Base-by-base conservation (phyloP, 345 rosid genomes). In the Camelina neglecta region DNA sequence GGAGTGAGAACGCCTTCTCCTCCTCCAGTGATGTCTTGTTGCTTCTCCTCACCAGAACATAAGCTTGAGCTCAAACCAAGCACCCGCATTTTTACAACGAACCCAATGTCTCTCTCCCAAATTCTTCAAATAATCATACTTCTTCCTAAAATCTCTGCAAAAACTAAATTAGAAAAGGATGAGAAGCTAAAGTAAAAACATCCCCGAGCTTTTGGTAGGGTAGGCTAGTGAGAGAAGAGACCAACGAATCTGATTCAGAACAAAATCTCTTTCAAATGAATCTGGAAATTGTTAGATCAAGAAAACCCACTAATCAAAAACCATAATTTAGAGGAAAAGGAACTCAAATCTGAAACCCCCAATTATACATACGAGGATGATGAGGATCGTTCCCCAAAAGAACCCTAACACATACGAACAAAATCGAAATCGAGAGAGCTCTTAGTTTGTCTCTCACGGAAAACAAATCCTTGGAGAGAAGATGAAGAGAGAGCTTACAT, bases 51-150 rank as follows among this genome's bases (percentile, higher is more conserved):
- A 72, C 84, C 83, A 8, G 90, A 82, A 72, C 81, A 81, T 31
- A 84, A 83, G 72, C 82, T 81, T 44, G 89, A 78, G 80, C 85
- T 84, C 57, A 83, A 80, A 18, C 90, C 85, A 80, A 92, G 89
- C 77, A 94, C 83, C 86, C 89, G 83, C 98, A 94, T 94, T 81
- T 29, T 62, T 81, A 64, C 38, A 15, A 9, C 29, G n/a, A 16
- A 24, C 21, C 36, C 29, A 33, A 35, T 45, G 54, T 63, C 68
- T 63, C 68, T 63, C 68, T 63, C 68, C 38, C 68, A 54, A 45
- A 29, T 29, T 29, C 31, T 47, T 63, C 79, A 67, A 39, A 54
- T 24, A 50, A 42, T 41, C 69, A 67, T 67, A 39, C 31, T 6
- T 57, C 68, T 44, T 66, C 74, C 21, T 67, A 49, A 18, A 38